Evolutionary conservation across 805 yeast genomes (phyloP), one percentile per base, ranked within the genome.

Genomic region (Kodamaea lidongshanica): DNA sequence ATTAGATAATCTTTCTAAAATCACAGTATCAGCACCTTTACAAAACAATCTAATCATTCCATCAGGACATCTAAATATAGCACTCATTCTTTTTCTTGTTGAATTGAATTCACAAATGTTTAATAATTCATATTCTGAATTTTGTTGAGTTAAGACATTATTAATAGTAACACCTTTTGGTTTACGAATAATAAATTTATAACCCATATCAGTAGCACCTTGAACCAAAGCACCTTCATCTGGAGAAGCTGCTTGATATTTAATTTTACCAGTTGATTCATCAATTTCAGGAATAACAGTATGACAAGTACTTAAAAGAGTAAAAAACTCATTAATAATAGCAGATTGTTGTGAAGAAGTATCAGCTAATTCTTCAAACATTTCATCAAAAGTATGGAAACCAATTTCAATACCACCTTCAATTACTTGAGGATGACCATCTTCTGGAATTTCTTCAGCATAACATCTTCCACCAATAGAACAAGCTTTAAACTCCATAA

Each of bases 221-320:
- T 88, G 87, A 2, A 92, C 99, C 38, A 92, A 67, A 0, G 99
- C 99, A 30, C 98, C 98, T 64, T 94, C 98, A 61, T 92, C 99
- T 0, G 98, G 98, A 0, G 97, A 88, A 0, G 98, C 96, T 1
- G 99, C 98, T 58, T 92, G 99, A 54, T 94, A 92, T 53, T 85
- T 88, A 40, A 92, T 78, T 3, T 67, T 44, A 0, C 82, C 84
- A 3, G 54, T 50, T 34, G 62, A 64, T 1, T 67, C 77, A 37
- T 68, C 70, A 12, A 72, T 63, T 54, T 92, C 98, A 0, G 99
- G 99, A 39, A 92, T 92, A 23, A 92, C 99, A 0, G 99, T 94
- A 49, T 92, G 99, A 54, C 98, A 92, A 0, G 95, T 77, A 22
- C 97, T 85, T 36, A 92, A 64, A 28, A 88, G 62, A 1, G 88